A percentile compares a stretch with the other conserved stretches of the same genome.
Conservation (phyloP, 1,284 basidiomycete species). For the Ustilago tritici region DNA sequence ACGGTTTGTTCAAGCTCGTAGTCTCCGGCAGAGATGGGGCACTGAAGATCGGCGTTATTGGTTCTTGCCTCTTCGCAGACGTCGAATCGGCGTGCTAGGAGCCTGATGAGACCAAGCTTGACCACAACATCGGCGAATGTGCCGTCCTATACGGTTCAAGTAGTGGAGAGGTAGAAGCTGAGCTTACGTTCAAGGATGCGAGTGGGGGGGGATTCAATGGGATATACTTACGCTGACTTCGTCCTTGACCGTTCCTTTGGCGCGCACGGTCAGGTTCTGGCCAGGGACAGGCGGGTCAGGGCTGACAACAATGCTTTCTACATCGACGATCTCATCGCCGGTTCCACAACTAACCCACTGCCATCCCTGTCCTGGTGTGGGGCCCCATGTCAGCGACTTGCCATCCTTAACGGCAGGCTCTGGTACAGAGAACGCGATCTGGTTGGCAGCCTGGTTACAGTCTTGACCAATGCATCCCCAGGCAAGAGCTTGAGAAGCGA, state of each 20-base stretch:
- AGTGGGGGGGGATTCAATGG: not conserved
- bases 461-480: conserved; percentile 52
- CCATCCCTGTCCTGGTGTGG: conserved; percentile 51
- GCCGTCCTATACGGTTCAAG: conserved; percentile 41
- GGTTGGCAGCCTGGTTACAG: conserved; percentile 34
- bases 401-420: conserved; percentile 11
- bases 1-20: conserved; percentile 66
- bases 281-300: conserved; percentile 67
- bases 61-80: conserved; percentile 61
- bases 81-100: conserved; percentile 62
- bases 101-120: conserved; percentile 64
- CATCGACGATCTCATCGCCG: conserved; percentile 48
- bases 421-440: conserved; percentile 47
- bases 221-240: conserved; percentile 57
- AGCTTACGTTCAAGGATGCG: not conserved
- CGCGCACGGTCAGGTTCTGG: conserved; percentile 64
- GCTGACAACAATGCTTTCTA: conserved; percentile 57
- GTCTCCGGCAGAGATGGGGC: conserved; percentile 60
- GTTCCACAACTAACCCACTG: conserved; percentile 63
- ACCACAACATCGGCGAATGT: conserved; percentile 64
- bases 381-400: conserved; percentile 5
- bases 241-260: conserved; percentile 54
- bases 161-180: not conserved
- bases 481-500: conserved; percentile 37
- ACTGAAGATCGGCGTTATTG: conserved; percentile 64